These are phyloP conservation scores for Glycyrrhiza uralensis DNA, from an alignment of 306 rosid genomes.

Conservation along the genomic window DNA sequence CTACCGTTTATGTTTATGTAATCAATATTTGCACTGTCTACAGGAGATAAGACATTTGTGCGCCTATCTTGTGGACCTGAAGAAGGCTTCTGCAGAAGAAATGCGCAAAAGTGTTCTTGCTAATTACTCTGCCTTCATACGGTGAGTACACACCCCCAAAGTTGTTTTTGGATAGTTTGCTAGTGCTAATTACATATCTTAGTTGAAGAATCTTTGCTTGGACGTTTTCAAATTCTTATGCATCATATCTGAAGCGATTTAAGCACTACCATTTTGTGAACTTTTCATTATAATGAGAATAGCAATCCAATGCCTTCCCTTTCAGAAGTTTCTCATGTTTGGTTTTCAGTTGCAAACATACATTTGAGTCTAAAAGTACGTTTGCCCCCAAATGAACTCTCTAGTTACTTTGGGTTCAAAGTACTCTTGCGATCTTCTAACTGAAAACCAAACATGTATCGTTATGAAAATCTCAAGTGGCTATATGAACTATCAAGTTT, in stretches of 20 bases:
- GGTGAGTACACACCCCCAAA: conserved; percentile 39
- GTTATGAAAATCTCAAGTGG: background rate
- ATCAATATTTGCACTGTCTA: background rate
- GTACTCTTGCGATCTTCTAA: too few relatives aligned
- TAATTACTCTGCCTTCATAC: conserved; percentile 85
- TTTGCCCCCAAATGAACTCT: too few relatives aligned
- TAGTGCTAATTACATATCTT: background rate
- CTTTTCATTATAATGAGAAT: background rate
- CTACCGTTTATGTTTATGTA: background rate
- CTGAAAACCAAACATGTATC: too few relatives aligned
- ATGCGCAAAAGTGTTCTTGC: conserved; percentile 93
- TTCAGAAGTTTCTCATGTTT: too few relatives aligned
- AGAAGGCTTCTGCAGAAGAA: conserved; percentile 97
- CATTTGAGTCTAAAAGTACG: too few relatives aligned
- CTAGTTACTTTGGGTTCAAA: too few relatives aligned
- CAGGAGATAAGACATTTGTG: conserved; percentile 79
- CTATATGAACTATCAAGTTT: background rate
- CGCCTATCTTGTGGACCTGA: conserved; percentile 63
- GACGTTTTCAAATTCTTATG: background rate
- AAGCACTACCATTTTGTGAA: background rate
- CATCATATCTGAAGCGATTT: background rate
- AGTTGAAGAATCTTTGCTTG: background rate
- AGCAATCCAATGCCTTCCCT: background rate
- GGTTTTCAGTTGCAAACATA: too few relatives aligned
- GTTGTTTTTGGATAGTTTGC: background rate